Conservation (phyloP, 495 filamentous ascomycete genomes). For the Penicillium macrosclerotiorum region DNA sequence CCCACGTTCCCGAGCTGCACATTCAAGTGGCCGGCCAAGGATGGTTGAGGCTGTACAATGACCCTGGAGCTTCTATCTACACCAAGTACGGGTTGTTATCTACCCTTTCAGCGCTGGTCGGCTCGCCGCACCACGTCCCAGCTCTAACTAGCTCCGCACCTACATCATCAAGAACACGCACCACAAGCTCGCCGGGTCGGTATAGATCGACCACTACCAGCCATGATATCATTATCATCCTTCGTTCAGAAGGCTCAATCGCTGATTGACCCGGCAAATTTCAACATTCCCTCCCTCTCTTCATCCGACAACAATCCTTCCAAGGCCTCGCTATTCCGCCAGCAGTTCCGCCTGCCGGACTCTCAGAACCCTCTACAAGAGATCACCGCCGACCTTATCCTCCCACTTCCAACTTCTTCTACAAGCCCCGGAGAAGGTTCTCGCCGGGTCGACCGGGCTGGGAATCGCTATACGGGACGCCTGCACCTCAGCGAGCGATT, state of each 20-base stretch:
- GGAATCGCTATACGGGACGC: slow-evolving; percentile 87
- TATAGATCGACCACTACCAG: slow-evolving; percentile 9
- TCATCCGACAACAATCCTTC: slow-evolving; percentile 75
- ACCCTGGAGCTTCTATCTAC: slow-evolving; percentile 17
- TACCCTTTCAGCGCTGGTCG: slow-evolving; percentile 18
- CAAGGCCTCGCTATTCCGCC: slow-evolving; percentile 89
- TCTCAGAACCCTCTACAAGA: slow-evolving; percentile 90
- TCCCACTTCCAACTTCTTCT: slow-evolving; percentile 57
- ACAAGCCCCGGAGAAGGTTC: slow-evolving; percentile 59
- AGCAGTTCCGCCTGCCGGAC: slow-evolving; percentile 92
- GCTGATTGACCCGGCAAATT: slow-evolving; percentile 80
- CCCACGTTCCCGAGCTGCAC: slow-evolving; percentile 19
- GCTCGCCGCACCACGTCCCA: slow-evolving; percentile 21
- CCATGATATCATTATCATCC: slow-evolving; percentile 77
- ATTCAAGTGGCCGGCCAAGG: slow-evolving; percentile 16
- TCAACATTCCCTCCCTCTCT: slow-evolving; percentile 58
- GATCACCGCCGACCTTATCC: slow-evolving; percentile 90
- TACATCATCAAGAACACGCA: slow-evolving; percentile 21
- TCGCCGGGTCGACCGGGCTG: slow-evolving; percentile 55
- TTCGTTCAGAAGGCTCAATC: slow-evolving; percentile 95
- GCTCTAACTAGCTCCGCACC: slow-evolving; percentile 29
- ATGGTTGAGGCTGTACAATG: slow-evolving; percentile 35
- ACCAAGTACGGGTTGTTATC: slow-evolving; percentile 25
- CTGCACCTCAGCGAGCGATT: slow-evolving; percentile 91
- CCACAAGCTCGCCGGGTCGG: neutral